These are phyloP conservation scores for Letharia columbiana DNA, from an alignment of 495 filamentous ascomycete genomes.

Conservation along the genomic window DNA sequence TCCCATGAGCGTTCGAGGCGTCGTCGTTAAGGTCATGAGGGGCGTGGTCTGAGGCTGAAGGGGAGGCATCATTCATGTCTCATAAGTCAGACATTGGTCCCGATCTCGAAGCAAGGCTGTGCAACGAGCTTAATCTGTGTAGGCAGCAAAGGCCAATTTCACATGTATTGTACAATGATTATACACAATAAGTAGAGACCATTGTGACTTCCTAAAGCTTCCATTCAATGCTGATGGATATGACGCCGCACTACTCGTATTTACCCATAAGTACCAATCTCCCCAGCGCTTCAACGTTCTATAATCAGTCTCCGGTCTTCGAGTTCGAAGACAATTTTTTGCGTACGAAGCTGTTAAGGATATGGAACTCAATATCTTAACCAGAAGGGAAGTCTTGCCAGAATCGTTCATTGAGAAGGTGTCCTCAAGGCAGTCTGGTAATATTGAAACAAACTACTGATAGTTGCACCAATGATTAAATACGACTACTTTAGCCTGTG, in stretches of 20 bases:
- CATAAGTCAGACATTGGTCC: constrained; percentile 30
- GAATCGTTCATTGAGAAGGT: background rate
- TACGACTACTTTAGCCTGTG: no score
- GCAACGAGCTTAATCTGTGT: background rate
- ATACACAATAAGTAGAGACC: background rate
- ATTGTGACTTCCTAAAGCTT: background rate
- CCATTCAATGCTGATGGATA: background rate
- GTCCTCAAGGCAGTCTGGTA: background rate
- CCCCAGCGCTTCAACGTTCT: background rate
- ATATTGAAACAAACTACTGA: background rate
- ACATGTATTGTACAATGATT: background rate
- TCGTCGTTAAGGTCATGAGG: constrained; percentile 10
- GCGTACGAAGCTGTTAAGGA: background rate
- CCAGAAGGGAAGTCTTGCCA: background rate
- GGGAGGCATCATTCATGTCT: constrained; percentile 24
- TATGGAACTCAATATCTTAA: background rate
- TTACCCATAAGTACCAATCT: background rate
- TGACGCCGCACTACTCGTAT: background rate
- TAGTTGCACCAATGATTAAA: background rate
- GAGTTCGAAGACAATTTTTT: background rate
- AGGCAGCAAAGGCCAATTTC: background rate
- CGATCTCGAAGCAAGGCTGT: constrained; percentile 1
- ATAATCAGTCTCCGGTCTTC: background rate
- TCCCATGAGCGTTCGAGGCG: background rate
- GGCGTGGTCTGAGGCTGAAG: constrained; percentile 14